Evolutionary conservation across 2,329 filamentous ascomycete species (phyloP), one percentile per base, ranked within the genome.

Genomic region (Trichoderma asperellum): DNA sequence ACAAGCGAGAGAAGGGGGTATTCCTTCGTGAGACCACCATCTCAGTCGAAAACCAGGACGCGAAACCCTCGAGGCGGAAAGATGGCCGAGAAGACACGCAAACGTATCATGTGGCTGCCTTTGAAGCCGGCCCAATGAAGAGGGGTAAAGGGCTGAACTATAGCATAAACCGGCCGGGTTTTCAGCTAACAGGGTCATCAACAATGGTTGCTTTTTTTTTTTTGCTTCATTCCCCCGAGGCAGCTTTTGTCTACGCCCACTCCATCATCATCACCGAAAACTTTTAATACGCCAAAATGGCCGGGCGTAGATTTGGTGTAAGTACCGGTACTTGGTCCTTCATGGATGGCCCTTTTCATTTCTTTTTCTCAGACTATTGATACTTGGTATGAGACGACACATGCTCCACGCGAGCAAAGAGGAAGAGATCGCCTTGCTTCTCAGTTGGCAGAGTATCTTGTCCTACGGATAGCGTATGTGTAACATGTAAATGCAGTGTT

Each of bases 341-440:
- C 27, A 35, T 18, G 29, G 52, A 37, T 27, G 53, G 10, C 53
- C 6, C 10, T 11, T 49, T 24, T 49, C 47, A 21, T 49, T 49
- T 49, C 47, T 49, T 49, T 49, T 49, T 49, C 43, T 43, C 40
- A n/a, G 3, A 43, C 40, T 43, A 43, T 49, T 47, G 29, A 43
- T 35, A 49, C 47, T n/a, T 35, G 49, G n/a, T 49, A 12, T 66
- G 53, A 66, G 63, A 66, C 63, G 57, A 21, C 4, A 66, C 1
- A 49, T 43, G 11, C 63, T 29, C 63, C 29, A 66, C 53, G 14
- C 29, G 49, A 16, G 37, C 21, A 24, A 57, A 35, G n/a, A 58
- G 14, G 4, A 66, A 27, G 24, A 32, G 34, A 24, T 16, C 18
- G 52, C 10, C 35, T 64, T 43, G 27, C 27, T 34, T 57, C 18